A percentile compares a stretch with the other conserved stretches of the same genome.
These are phyloP conservation scores for Sugiyamaella castrensis DNA, from an alignment of 1,139 yeast species.

Conservation along the genomic window DNA sequence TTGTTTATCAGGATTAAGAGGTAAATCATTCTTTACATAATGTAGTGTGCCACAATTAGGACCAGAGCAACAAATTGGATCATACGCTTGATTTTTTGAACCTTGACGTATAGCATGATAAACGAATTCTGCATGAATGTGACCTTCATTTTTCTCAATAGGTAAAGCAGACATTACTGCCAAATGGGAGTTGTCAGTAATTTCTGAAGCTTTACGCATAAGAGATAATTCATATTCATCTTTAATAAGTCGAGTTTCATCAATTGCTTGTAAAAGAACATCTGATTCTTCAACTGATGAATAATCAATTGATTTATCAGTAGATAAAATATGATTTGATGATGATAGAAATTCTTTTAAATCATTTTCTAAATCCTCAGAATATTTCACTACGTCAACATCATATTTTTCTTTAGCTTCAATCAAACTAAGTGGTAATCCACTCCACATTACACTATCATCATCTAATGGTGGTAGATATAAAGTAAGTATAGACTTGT, in stretches of 20 bases:
- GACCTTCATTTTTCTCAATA: constrained; percentile 82
- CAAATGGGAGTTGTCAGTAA: constrained; percentile 82
- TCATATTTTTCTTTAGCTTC: constrained; percentile 66
- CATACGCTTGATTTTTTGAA: constrained; percentile 81
- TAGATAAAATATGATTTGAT: constrained; percentile 37
- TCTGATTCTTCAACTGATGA: constrained; percentile 22
- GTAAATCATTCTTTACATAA: constrained; percentile 80
- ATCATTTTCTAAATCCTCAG: constrained; percentile 44
- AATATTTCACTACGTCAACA: constrained; percentile 75
- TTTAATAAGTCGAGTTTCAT: constrained; percentile 80
- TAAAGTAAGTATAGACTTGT: constrained; percentile 56
- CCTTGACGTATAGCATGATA: constrained; percentile 95
- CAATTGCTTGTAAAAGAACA: constrained; percentile 57
- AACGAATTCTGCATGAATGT: constrained; percentile 90
- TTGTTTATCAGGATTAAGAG: constrained; percentile 47
- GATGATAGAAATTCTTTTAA: constrained; percentile 25
- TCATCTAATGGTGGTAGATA: constrained; percentile 79
- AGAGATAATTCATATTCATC: constrained; percentile 76
- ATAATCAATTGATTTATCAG: constrained; percentile 38
- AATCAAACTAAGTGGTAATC: constrained; percentile 69
- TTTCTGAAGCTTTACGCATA: constrained; percentile 74
- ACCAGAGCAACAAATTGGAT: constrained; percentile 95
- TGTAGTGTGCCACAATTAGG: constrained; percentile 89
- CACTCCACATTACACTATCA: constrained; percentile 97
- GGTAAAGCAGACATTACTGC: constrained; percentile 94